Base-by-base conservation (phyloP, 139 green algal genomes). In the Coelastrella sp. region DNA sequence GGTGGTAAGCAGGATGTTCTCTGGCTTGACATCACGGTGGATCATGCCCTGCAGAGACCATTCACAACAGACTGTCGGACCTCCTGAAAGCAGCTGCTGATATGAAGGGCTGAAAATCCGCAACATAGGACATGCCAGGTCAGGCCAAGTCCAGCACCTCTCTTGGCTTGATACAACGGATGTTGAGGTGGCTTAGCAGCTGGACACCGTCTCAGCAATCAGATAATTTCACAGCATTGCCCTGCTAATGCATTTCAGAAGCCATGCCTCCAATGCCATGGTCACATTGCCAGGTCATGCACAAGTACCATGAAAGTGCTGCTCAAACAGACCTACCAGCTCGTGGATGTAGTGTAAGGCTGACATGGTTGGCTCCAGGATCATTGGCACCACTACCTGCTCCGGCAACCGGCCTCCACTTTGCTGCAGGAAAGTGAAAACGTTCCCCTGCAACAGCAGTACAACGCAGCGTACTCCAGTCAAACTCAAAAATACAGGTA, bases 21-120 rank as follows among this genome's bases (percentile, higher is more conserved):
- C 98, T 3, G 98, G 98, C 93, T 98, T 99, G 93, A 99, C 99
- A 93, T 99, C 98, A 8, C 98, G 92, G 92, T 99, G 98, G 89
- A 99, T 99, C 81, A 99, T 90, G 47, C 94, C 94, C 65, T 92
- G 86, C 64, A 91, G 58, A 16, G 13, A 16, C 7, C 7, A 80
- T 58, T 17, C 7, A 7, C 71, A 77, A 10, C 71, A 77, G 61
- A 19, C 61, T 19, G 61, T 13, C 61, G 14, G 14, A 13, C 61
- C 14, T 13, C n/a, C n/a, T n/a, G n/a, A n/a, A n/a, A n/a, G n/a
- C n/a, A n/a, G n/a, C n/a, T n/a, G n/a, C n/a, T n/a, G n/a, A n/a
- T n/a, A n/a, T n/a, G n/a, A n/a, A n/a, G n/a, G n/a, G n/a, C n/a
- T n/a, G n/a, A n/a, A n/a, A n/a, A n/a, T n/a, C 61, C 61, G 2